These are phyloP conservation scores for Macroventuria anomochaeta DNA, from an alignment of 2,329 filamentous ascomycete species.

Conservation along the genomic window DNA sequence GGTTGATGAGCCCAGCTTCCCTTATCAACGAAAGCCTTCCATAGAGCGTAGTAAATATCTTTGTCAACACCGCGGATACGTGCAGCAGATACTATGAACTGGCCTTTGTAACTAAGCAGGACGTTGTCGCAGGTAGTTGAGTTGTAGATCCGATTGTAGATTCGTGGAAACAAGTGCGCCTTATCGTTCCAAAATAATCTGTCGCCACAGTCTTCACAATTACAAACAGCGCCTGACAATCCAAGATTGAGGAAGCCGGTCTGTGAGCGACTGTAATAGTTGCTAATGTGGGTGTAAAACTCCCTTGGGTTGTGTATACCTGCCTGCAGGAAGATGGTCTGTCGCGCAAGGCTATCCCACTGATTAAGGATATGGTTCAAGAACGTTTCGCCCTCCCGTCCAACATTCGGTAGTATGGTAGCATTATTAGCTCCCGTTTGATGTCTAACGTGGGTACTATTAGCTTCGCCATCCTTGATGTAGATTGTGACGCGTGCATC, in stretches of 20 bases:
- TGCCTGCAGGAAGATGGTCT: conserved; percentile 59
- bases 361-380: conserved; percentile 54
- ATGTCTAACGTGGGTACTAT: conserved; percentile 26
- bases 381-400: conserved; percentile 56
- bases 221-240: conserved; percentile 47
- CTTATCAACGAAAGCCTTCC: conserved; percentile 30
- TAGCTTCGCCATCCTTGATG: conserved; percentile 39
- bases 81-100: conserved; percentile 55
- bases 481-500: conserved; percentile 40
- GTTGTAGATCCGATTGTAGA: conserved; percentile 37
- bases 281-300: conserved; percentile 47
- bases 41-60: conserved; percentile 45
- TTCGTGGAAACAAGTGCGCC: conserved; percentile 47
- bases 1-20: conserved; percentile 39
- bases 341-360: conserved; percentile 54
- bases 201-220: conserved; percentile 52
- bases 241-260: conserved; percentile 58
- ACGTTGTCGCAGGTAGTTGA: conserved; percentile 41
- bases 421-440: conserved; percentile 36
- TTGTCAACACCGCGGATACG: conserved; percentile 51
- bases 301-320: conserved; percentile 50
- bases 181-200: conserved; percentile 50
- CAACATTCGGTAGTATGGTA: conserved; percentile 47
- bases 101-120: conserved; percentile 55
- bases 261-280: conserved; percentile 46